Conservation (phyloP, 495 filamentous ascomycete species). For the Parmelia sp. region DNA sequence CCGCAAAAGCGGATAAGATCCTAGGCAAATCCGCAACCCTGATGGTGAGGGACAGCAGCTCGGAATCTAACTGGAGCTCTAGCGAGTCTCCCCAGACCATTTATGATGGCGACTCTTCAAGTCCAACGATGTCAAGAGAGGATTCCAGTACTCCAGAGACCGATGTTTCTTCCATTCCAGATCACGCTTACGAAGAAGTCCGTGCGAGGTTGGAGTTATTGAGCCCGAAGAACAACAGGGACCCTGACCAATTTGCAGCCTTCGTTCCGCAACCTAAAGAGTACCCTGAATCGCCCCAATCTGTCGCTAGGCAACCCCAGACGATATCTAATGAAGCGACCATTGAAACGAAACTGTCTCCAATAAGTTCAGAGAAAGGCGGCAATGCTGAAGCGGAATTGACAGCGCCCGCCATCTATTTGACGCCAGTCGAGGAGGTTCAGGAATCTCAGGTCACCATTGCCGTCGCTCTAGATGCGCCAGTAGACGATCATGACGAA, state of each 20-base stretch:
- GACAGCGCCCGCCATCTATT: conserved; percentile 20
- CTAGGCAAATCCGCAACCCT: conserved; percentile 23
- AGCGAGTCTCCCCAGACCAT: conserved; percentile 26
- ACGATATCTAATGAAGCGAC: conserved; percentile 15
- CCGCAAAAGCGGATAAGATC: conserved; percentile 23
- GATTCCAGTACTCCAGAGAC: conserved; percentile 27
- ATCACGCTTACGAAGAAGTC: conserved; percentile 29
- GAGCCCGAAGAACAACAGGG: conserved; percentile 25
- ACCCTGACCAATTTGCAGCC: neutral
- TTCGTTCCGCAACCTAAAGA: conserved; percentile 9
- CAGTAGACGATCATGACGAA: conserved; percentile 1
- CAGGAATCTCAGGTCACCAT: conserved; percentile 32
- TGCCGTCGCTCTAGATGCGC: conserved; percentile 13
- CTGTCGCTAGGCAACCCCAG: conserved; percentile 17
- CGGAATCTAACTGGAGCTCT: conserved; percentile 28
- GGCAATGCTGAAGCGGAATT: neutral
- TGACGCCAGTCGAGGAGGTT: conserved; percentile 31
- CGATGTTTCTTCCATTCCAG: conserved; percentile 27
- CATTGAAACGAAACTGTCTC: neutral
- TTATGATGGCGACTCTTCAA: conserved; percentile 22
- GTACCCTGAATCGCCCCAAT: neutral
- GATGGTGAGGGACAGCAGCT: conserved; percentile 25
- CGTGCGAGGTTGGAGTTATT: conserved; percentile 25
- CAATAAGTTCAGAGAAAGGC: neutral
- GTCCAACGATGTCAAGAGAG: conserved; percentile 24